Evolutionary conservation across 805 yeast species (phyloP), one percentile per base, ranked within the genome.

Genomic region (Teunomyces pallodes): DNA sequence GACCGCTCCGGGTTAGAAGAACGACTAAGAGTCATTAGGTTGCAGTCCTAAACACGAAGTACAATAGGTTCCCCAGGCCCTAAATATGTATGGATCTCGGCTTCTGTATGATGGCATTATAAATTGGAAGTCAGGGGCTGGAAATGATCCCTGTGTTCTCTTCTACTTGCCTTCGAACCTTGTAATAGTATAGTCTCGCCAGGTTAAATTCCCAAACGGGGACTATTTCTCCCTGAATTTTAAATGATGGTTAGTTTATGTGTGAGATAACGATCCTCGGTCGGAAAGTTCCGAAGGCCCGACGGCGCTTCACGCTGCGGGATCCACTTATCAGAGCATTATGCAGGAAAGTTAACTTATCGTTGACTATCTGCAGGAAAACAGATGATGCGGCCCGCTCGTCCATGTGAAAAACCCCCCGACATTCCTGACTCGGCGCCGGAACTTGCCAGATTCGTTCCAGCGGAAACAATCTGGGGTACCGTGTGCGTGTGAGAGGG

Each of bases 251-350:
- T 20, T 20, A 20, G 24, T 4, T 20, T 10, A n/a, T n/a, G 16
- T 13, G 33, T 10, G 33, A 7, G 8, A 31, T 31, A 6, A 20
- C 20, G 26, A 35, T 39, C 47, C 47, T 46, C 49, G 49, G 46
- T 42, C 49, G 46, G 46, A 26, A 36, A 36, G 32, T 36, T 46
- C 49, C 49, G 49, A 26, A 9, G 20, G 35, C 17, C 49, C 49
- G 49, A 43, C 41, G 12, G 35, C 40, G 12, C 27, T 9, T 27
- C 28, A 38, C 26, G 33, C 41, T 24, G 30, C 30, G 12, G 8
- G n/a, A 5, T 7, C 3, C 30, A n/a, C 41, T 38, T 38, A 20
- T 38, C 28, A 29, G 17, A n/a, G 4, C 5, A 9, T 7, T 20
- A 16, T 24, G 27, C 14, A 13, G 41, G 30, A 20, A 9, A 24